A percentile compares a stretch with the other conserved stretches of the same genome.
Evolutionary conservation across 1,284 basidiomycete genomes (phyloP).

Genomic region (Porodaedalea pini): DNA sequence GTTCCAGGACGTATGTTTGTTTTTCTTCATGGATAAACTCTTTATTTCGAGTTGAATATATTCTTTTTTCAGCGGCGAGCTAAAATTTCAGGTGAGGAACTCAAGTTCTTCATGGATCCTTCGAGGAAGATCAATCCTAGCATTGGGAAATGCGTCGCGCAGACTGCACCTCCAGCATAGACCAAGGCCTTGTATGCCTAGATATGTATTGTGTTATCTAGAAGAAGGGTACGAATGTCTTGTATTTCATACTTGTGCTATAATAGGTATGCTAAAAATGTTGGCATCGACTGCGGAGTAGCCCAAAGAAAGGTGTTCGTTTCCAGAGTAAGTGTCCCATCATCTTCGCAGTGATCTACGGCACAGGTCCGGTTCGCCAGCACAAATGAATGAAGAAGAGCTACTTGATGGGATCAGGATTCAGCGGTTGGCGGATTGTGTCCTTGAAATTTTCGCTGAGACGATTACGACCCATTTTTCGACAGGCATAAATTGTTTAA

Average conservation of each 20-base stretch:
- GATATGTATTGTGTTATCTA: neutral
- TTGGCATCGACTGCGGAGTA: neutral
- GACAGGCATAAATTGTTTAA: too few species aligned
- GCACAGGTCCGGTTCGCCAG: neutral
- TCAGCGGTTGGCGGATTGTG: neutral
- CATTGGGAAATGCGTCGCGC: constrained; percentile 8
- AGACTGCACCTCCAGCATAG: neutral
- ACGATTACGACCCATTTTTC: too few species aligned
- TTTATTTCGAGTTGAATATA: neutral
- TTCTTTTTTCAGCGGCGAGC: constrained; percentile 61
- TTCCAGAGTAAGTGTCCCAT: neutral
- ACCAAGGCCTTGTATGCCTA: neutral
- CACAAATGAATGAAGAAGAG: neutral
- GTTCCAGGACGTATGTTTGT: constrained; percentile 80
- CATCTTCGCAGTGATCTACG: neutral
- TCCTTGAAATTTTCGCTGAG: neutral
- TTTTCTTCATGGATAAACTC: constrained; percentile 4
- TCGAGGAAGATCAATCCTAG: constrained; percentile 67
- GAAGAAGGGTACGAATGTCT: neutral
- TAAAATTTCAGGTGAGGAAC: constrained; percentile 75
- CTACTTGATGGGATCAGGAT: neutral
- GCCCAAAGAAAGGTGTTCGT: neutral
- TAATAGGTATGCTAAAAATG: too few species aligned
- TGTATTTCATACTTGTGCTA: neutral
- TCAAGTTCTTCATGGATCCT: constrained; percentile 82